phyloP scores from a whole-genome alignment of 192 early-diverging fungal genomes.

The Paraglomus occultum region DNA sequence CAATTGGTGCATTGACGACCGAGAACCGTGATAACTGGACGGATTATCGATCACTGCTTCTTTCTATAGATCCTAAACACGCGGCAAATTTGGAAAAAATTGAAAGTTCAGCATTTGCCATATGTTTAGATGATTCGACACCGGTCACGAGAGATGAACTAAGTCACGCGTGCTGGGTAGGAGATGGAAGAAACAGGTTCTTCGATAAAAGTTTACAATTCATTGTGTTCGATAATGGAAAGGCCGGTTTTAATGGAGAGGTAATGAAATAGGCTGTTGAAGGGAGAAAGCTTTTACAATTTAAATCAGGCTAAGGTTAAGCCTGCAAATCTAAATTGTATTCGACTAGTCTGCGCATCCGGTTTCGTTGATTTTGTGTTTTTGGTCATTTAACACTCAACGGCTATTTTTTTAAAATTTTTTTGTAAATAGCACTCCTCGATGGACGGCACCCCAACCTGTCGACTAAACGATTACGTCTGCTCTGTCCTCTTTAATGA shows the following conservation, averaged over 20 bases:
- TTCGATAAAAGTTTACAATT: constrained; percentile 98
- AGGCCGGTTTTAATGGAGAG: constrained; percentile 93
- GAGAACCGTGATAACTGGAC: constrained; percentile 95
- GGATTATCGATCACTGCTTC: constrained; percentile 67
- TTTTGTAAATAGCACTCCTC: constrained; percentile 60
- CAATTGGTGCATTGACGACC: constrained; percentile 87
- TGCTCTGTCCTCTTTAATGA: constrained; percentile 55
- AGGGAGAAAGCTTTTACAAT: background rate
- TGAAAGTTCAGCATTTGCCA: constrained; percentile 81
- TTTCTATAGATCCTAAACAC: constrained; percentile 68
- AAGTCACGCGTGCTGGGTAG: constrained; percentile 90
- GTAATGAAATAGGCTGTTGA: constrained; percentile 30
- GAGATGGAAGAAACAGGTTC: constrained; percentile 95
- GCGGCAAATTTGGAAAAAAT: constrained; percentile 73
- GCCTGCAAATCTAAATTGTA: constrained; percentile 11
- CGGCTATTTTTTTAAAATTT: too few species aligned
- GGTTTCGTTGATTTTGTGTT: too few species aligned
- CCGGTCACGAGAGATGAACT: constrained; percentile 90
- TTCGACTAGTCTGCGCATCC: too few species aligned
- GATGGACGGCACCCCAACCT: constrained; percentile 95
- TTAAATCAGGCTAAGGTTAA: background rate
- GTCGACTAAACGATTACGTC: constrained; percentile 84
- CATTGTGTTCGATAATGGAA: constrained; percentile 96
- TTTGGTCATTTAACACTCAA: too few species aligned
- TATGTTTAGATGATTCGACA: constrained; percentile 85